A percentile compares a stretch with the other conserved stretches of the same genome.
Evolutionary conservation across 2,329 filamentous ascomycete species (phyloP).

Genomic region (Septoria petroselini): DNA sequence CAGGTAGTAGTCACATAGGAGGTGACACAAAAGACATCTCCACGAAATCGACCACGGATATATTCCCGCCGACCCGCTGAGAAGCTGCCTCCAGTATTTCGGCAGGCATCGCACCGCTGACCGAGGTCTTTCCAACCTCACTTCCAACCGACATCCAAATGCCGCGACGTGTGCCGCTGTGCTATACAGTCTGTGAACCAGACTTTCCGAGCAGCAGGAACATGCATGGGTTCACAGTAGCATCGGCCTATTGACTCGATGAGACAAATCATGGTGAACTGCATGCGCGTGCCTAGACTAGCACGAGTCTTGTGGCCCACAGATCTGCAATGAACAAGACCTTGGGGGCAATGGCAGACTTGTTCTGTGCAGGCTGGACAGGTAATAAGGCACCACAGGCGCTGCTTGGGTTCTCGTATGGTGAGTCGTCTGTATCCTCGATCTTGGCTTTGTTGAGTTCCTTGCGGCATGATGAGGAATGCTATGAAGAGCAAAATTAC

Average conservation of each 20-base stretch:
- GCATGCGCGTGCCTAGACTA: not conserved
- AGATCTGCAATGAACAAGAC: no score
- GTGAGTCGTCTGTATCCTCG: slow-evolving; percentile 1
- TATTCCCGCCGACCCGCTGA: no score
- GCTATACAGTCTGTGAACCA: not conserved
- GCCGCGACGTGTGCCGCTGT: not conserved
- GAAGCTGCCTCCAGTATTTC: no score
- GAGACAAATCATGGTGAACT: no score
- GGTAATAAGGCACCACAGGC: slow-evolving; percentile 8
- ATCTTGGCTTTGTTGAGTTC: no score
- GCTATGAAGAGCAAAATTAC: not conserved
- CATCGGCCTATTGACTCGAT: no score
- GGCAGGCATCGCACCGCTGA: no score
- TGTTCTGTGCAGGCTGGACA: slow-evolving; percentile 1
- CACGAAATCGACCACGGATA: not conserved
- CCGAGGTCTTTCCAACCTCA: no score
- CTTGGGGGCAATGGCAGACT: not conserved
- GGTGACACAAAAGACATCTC: slow-evolving; percentile 10
- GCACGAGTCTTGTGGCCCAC: no score
- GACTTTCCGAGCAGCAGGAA: not conserved
- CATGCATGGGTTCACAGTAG: not conserved
- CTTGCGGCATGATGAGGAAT: not conserved
- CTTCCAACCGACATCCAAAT: not conserved
- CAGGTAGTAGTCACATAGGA: no score
- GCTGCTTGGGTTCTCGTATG: slow-evolving; percentile 1